Evolutionary conservation across 352 stramenopile genomes (phyloP).

Genomic region (Globisporangium viniferum): DNA sequence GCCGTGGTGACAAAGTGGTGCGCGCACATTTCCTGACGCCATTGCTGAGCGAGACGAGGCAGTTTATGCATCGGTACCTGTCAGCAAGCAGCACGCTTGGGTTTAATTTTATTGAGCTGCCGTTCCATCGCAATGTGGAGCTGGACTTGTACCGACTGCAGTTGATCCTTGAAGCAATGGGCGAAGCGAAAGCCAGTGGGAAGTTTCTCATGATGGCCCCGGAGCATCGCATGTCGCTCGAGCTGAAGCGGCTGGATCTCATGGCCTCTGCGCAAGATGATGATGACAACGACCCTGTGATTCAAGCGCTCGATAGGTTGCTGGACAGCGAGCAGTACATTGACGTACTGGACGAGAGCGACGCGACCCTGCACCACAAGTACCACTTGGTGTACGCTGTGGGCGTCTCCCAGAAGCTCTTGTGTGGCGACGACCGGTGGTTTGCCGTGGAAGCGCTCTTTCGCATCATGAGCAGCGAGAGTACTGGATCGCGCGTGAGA

Average conservation of each 20-base stretch:
- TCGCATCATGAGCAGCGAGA: conserved; percentile 15
- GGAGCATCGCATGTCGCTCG: conserved; percentile 85
- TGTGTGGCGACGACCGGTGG: conserved; percentile 48
- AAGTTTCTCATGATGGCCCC: conserved; percentile 75
- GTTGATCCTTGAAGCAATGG: conserved; percentile 33
- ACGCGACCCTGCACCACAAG: conserved; percentile 83
- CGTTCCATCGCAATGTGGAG: too few relatives aligned
- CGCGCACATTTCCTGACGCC: conserved; percentile 60
- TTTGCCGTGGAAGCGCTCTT: conserved; percentile 51
- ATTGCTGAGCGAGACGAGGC: conserved; percentile 57
- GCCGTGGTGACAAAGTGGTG: conserved; percentile 23
- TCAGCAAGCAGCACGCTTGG: conserved; percentile 33
- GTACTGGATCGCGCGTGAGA: conserved; percentile 16
- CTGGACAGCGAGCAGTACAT: conserved; percentile 48
- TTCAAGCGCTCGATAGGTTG: conserved; percentile 32
- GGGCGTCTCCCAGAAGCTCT: conserved; percentile 42
- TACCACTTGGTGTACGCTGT: conserved; percentile 90
- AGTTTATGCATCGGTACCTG: conserved; percentile 64
- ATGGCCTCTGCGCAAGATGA: conserved; percentile 15
- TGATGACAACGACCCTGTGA: conserved; percentile 1
- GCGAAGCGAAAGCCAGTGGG: conserved; percentile 33
- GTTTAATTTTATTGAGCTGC: conserved; percentile 42
- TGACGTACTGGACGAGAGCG: conserved; percentile 87
- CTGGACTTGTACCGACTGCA: too few relatives aligned
- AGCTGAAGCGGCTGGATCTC: conserved; percentile 76